Evolutionary conservation across 163 green algal genomes (phyloP).

Genomic region (Chlamydomonas reinhardtii): DNA sequence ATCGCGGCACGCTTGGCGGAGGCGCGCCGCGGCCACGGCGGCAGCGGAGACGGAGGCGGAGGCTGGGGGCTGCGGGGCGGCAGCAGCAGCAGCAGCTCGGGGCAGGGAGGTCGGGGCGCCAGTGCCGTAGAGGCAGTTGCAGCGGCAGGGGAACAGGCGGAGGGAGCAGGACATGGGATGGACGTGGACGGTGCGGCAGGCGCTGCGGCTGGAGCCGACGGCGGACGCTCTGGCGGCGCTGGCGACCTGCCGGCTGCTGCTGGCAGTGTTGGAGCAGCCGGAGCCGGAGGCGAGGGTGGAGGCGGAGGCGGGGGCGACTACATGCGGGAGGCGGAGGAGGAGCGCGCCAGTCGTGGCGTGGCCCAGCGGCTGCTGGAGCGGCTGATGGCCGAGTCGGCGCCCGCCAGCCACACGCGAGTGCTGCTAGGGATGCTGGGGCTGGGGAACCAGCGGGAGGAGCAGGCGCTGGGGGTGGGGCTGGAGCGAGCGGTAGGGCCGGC

Average conservation of each 20-base stretch:
- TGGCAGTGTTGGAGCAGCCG: too few species aligned
- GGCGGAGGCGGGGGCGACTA: conserved; percentile 2
- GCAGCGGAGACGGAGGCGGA: neutral
- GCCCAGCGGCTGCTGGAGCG: conserved; percentile 31
- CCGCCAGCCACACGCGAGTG: neutral
- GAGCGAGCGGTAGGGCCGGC: too few species aligned
- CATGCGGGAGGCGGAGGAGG: conserved; percentile 40
- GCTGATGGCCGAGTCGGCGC: conserved; percentile 2
- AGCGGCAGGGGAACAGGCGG: too few species aligned
- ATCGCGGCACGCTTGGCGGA: neutral
- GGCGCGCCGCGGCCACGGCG: neutral
- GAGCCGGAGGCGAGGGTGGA: neutral
- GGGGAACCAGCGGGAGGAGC: neutral
- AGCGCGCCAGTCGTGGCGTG: neutral
- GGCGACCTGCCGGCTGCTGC: neutral
- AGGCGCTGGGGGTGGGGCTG: too few species aligned
- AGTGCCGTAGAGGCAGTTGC: too few species aligned
- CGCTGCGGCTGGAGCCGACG: neutral
- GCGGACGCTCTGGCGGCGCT: neutral
- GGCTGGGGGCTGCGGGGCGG: too few species aligned
- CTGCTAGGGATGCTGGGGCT: conserved; percentile 12
- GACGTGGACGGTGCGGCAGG: neutral
- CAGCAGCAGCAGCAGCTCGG: neutral
- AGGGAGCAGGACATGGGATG: neutral
- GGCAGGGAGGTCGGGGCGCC: neutral